Percentiles rank a stretch among this genome's conserved stretches.
phyloP scores from a whole-genome alignment of 331 rosid species.

The Acacia concinna region DNA sequence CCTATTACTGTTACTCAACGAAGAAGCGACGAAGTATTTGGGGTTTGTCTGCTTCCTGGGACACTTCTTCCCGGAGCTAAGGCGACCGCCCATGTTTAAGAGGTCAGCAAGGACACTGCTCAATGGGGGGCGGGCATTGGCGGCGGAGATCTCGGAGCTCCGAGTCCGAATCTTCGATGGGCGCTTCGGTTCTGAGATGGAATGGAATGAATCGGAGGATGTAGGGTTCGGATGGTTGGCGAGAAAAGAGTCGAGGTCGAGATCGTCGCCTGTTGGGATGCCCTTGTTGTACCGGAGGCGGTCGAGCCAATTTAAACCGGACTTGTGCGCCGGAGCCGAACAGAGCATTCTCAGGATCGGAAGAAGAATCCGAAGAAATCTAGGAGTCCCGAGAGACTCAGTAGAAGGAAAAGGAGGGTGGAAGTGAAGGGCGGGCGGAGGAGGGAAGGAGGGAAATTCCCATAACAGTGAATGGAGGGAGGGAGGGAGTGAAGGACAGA shows the following conservation, averaged over 20 bases:
- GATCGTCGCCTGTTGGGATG: conserved; percentile 58
- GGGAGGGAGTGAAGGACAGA: neutral
- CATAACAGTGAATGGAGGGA: neutral
- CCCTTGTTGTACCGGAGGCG: conserved; percentile 87
- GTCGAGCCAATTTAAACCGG: conserved; percentile 79
- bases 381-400: neutral
- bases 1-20: neutral
- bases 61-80: conserved; percentile 48
- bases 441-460: neutral
- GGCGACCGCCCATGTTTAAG: conserved; percentile 52
- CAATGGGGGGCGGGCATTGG: conserved; percentile 29
- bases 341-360: conserved; percentile 56
- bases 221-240: conserved; percentile 16
- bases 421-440: neutral
- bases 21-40: conserved; percentile 47
- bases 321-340: conserved; percentile 55
- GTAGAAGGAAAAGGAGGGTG: neutral
- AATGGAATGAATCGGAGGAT: conserved; percentile 21
- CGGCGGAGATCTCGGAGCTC: conserved; percentile 3
- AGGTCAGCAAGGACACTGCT: conserved; percentile 65
- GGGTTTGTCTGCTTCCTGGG: conserved; percentile 83
- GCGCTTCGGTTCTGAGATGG: conserved; percentile 29
- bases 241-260: conserved; percentile 71
- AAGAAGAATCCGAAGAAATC: neutral
- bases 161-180: conserved; percentile 8